Evolutionary conservation across 306 rosid genomes (phyloP).

Genomic region (Vigna trinervia): DNA sequence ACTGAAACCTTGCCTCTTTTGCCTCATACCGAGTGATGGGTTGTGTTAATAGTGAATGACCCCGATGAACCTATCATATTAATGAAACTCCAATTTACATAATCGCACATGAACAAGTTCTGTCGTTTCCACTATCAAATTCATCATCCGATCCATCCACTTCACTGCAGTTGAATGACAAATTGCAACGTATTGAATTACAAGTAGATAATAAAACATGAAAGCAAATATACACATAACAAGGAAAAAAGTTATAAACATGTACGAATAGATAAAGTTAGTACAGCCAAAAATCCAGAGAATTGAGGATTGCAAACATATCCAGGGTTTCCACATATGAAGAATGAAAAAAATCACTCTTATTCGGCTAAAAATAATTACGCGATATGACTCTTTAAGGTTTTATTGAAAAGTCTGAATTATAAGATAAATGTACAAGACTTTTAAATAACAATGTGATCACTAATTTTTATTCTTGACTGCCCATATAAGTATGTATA

Average conservation of each 20-base stretch:
- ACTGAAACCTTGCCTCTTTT: conserved; percentile 48
- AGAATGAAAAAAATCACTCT: not conserved
- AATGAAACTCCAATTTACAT: conserved; percentile 67
- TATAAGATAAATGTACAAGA: not conserved
- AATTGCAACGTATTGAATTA: conserved; percentile 48
- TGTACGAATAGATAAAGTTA: not conserved
- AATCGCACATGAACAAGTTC: conserved; percentile 77
- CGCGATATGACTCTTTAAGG: too few species aligned
- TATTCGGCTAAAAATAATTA: not conserved
- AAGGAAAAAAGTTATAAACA: conserved; percentile 21
- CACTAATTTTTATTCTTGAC: not conserved
- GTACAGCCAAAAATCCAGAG: conserved; percentile 11
- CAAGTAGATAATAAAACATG: conserved; percentile 17
- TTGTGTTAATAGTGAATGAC: conserved; percentile 49
- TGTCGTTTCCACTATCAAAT: conserved; percentile 74
- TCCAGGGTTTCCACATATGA: not conserved
- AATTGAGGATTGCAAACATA: conserved; percentile 26
- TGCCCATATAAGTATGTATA: not conserved
- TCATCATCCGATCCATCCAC: conserved; percentile 84
- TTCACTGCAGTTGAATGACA: conserved; percentile 71
- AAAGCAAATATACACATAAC: not conserved
- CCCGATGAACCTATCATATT: conserved; percentile 46
- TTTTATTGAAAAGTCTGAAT: not conserved
- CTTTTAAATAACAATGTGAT: not conserved
- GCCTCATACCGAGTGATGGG: conserved; percentile 48